Base-by-base conservation (phyloP, 208 protist genomes). In the Acanthamoeba healyi region DNA sequence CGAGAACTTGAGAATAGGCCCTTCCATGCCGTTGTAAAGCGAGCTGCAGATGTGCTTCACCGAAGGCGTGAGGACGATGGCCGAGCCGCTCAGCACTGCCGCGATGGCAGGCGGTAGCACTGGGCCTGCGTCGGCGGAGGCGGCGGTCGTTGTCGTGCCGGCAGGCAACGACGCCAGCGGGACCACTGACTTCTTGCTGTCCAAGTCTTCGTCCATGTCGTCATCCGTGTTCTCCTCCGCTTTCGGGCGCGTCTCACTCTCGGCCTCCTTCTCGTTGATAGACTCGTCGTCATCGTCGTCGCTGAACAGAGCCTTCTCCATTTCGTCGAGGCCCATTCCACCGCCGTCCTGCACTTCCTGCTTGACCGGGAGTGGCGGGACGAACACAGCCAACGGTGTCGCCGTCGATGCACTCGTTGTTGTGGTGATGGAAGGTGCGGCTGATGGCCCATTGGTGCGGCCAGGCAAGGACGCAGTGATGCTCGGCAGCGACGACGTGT, bases 1-100 rank as follows among this genome's bases (percentile, higher is more conserved):
- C 4, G 87, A 93, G 49, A 93, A 93, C 49, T 93, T 93, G 87
- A 93, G 87, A 34, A 93, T 93, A n/a, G 87, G 87, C 1, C 87
- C 87, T 14, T 54, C 44, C 40, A 58, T 34, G 38, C 42, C 87
- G 26, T 61, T 90, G 32, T 54, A 82, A 3, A 93, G 65, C 15
- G 87, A 79, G 32, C 42, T 82, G 67, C 58, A 93, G 32, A 93
- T 63, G 32, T 93, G 32, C 63, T 81, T 93, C 32, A 93, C 67
- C 14, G 88, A 93, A 17, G 88, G 40, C 22, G 88, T 82, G 58
- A 42, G 46, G 7, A 49, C 9, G 19, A 65, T 17, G 17, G 46
- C 88, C 15, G 22, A n/a, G 56, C 88, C 88, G n/a, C 4, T 32
- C 42, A 93, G 38, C 26, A 93, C 65, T 9, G 88, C 56, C 17